Conservation (phyloP, 805 yeast species). For the Torulaspora quercuum region DNA sequence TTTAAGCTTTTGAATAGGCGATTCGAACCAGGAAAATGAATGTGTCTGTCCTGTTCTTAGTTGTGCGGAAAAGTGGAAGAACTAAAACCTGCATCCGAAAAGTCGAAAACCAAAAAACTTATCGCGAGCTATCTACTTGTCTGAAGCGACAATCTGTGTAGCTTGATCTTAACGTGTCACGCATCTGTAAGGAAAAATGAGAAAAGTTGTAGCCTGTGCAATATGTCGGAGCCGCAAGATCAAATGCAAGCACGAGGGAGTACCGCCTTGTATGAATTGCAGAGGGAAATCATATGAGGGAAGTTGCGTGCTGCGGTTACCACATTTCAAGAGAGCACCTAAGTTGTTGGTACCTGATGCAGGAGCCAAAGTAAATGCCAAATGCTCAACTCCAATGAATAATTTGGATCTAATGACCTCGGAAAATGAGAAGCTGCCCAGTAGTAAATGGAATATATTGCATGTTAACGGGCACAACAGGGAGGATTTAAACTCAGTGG, state of each 20-base stretch:
- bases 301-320: conserved; percentile 12
- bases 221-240: conserved; percentile 15
- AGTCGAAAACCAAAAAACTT: no score
- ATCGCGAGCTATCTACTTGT: no score
- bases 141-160: no score
- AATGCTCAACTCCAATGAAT: neutral
- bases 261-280: conserved; percentile 14
- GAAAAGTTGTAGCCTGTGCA: conserved; percentile 12
- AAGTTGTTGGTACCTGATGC: neutral
- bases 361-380: neutral
- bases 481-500: neutral
- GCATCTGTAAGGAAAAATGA: conserved; percentile 1
- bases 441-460: neutral
- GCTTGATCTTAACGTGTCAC: neutral
- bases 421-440: neutral
- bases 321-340: conserved; percentile 7
- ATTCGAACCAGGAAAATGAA: no score
- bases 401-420: neutral
- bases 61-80: no score
- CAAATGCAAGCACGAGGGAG: conserved; percentile 12
- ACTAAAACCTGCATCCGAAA: no score
- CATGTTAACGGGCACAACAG: neutral
- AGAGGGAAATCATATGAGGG: conserved; percentile 7
- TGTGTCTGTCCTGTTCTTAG: no score
- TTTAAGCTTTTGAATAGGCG: no score